These are phyloP conservation scores for Sarocladiaceae sp. DNA, from an alignment of 2,329 filamentous ascomycete genomes.

Conservation along the genomic window DNA sequence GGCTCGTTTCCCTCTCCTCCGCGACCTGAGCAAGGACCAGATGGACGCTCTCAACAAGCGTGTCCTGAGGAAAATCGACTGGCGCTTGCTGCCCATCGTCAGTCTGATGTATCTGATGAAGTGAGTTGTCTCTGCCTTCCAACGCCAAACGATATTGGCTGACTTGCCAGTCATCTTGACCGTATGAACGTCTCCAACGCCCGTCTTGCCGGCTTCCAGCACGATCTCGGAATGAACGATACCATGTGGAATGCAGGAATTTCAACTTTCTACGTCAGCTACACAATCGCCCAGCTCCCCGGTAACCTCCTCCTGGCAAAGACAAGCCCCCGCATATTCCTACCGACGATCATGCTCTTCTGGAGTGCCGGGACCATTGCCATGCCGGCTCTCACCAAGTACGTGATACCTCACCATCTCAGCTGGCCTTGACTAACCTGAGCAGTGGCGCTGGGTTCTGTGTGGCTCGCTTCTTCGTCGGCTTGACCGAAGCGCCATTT, in stretches of 20 bases:
- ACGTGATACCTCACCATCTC: no score
- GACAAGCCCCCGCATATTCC: conserved; percentile 25
- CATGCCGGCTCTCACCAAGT: conserved; percentile 32
- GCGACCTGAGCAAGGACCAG: conserved; percentile 11
- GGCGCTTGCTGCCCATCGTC: conserved; percentile 22
- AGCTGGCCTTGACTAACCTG: no score
- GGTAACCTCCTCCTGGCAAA: conserved; percentile 37
- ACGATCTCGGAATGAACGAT: conserved; percentile 26
- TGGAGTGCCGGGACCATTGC: conserved; percentile 34
- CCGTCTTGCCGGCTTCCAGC: conserved; percentile 26
- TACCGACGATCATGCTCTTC: conserved; percentile 32
- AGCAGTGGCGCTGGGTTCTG: conserved; percentile 18
- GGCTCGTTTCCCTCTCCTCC: conserved; percentile 4
- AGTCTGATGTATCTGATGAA: conserved; percentile 23
- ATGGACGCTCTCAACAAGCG: conserved; percentile 17
- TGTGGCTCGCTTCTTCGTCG: conserved; percentile 20
- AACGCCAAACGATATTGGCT: background rate
- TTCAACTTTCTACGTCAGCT: conserved; percentile 37
- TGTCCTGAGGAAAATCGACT: conserved; percentile 24
- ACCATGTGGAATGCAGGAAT: conserved; percentile 31
- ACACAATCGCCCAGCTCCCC: conserved; percentile 35
- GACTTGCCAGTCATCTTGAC: conserved; percentile 37
- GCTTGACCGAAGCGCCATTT: conserved; percentile 28
- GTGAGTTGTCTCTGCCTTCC: no score
- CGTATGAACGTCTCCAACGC: conserved; percentile 42